These are phyloP conservation scores for Phytophthora pisi DNA, from an alignment of 352 stramenopile genomes.

Conservation along the genomic window DNA sequence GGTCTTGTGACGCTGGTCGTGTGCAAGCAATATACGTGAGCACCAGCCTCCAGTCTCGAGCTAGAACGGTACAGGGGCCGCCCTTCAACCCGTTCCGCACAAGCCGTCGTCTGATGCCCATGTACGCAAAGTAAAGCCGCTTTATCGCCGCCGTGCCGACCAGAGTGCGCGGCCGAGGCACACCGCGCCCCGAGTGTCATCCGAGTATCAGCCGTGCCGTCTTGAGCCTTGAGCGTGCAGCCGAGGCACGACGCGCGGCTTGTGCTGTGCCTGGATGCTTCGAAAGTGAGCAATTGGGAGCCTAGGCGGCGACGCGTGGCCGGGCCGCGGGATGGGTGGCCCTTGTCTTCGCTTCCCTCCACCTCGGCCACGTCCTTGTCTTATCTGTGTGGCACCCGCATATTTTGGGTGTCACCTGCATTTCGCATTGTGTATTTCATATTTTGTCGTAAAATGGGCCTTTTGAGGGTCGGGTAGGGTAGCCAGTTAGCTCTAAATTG, in stretches of 20 bases:
- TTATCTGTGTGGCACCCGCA: no score
- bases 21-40: not conserved
- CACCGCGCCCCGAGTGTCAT: no score
- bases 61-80: not conserved
- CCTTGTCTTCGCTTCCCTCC: not conserved
- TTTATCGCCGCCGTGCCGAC: not conserved
- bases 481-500: no score
- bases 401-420: no score
- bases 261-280: not conserved
- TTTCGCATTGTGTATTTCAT: no score
- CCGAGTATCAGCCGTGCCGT: no score
- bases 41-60: not conserved
- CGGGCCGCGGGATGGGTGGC: not conserved
- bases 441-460: no score
- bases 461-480: no score
- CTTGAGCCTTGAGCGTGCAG: no score
- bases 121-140: not conserved
- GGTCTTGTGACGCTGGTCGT: not conserved
- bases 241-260: not conserved
- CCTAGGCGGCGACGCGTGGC: no score
- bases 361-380: no score
- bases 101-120: not conserved
- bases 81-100: not conserved
- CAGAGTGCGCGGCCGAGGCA: no score
- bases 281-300: not conserved